A percentile compares a stretch with the other conserved stretches of the same genome.
phyloP scores from a whole-genome alignment of 148 eudicot species.

The Persicaria tinctoria region DNA sequence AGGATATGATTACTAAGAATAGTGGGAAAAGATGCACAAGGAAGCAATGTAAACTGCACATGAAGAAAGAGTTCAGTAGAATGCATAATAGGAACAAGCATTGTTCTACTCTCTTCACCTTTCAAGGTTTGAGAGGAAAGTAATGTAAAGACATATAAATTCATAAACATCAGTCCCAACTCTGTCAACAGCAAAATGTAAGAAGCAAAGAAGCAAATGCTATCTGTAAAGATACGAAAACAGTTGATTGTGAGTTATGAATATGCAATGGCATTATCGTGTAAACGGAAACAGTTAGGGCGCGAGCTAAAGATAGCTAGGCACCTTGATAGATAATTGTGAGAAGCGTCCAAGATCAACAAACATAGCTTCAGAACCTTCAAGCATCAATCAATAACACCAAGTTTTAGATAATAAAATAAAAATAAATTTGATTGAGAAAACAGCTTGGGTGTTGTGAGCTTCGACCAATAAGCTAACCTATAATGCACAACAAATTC shows the following conservation, averaged over 20 bases:
- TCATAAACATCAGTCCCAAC: too few species aligned
- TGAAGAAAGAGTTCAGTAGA: too few species aligned
- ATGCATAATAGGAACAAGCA: too few species aligned
- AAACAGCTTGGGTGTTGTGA: background rate
- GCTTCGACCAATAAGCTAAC: constrained; percentile 14
- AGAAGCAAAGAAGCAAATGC: constrained; percentile 34
- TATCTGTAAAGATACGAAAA: constrained; percentile 34
- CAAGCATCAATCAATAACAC: background rate
- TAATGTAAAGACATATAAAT: too few species aligned
- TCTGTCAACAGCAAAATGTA: too few species aligned
- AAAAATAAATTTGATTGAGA: background rate
- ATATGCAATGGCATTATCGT: background rate
- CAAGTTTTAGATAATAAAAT: background rate
- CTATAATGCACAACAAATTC: constrained; percentile 63
- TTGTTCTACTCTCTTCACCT: too few species aligned
- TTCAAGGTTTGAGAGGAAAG: too few species aligned
- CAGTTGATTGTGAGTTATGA: background rate
- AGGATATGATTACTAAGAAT: constrained; percentile 16
- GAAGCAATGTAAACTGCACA: too few species aligned
- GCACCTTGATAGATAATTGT: constrained; percentile 59
- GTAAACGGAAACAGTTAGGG: background rate
- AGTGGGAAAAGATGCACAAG: too few species aligned
- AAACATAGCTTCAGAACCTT: constrained; percentile 84
- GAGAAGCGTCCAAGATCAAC: constrained; percentile 77
- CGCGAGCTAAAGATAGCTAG: background rate